Evolutionary conservation across 148 eudicot genomes (phyloP).

Genomic region (Arbutus unedo): DNA sequence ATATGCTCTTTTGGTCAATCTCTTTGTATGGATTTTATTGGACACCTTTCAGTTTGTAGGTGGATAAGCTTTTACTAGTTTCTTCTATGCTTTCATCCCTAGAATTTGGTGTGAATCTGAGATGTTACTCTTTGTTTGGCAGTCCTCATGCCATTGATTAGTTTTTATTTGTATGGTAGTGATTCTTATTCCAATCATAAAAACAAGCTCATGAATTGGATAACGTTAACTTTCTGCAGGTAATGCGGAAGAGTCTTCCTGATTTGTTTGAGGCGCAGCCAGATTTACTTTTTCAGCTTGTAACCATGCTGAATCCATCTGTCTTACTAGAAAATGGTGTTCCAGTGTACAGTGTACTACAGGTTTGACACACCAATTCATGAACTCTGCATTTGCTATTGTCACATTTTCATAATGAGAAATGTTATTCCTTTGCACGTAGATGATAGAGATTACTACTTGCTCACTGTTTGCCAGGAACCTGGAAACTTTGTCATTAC

Average conservation of each 20-base stretch:
- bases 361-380: conserved; percentile 47
- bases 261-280: conserved; percentile 98
- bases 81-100: neutral
- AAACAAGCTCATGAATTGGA: neutral
- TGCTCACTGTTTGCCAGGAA: conserved; percentile 57
- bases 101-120: neutral
- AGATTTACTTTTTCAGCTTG: conserved; percentile 96
- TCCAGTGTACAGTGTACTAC: conserved; percentile 88
- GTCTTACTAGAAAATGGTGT: conserved; percentile 84
- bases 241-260: conserved; percentile 88
- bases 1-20: neutral
- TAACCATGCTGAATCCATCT: conserved; percentile 95
- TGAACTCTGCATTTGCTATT: neutral
- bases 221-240: conserved; percentile 38
- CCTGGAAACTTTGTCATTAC: conserved; percentile 98
- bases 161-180: no score
- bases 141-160: neutral
- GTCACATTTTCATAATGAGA: neutral
- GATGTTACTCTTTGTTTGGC: neutral
- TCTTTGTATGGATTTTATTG: neutral
- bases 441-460: neutral
- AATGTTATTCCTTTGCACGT: neutral
- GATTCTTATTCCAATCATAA: no score
- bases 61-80: neutral
- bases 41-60: neutral